Conservation (phyloP, 345 rosid genomes). For the Cardiospermum halicacabum region DNA sequence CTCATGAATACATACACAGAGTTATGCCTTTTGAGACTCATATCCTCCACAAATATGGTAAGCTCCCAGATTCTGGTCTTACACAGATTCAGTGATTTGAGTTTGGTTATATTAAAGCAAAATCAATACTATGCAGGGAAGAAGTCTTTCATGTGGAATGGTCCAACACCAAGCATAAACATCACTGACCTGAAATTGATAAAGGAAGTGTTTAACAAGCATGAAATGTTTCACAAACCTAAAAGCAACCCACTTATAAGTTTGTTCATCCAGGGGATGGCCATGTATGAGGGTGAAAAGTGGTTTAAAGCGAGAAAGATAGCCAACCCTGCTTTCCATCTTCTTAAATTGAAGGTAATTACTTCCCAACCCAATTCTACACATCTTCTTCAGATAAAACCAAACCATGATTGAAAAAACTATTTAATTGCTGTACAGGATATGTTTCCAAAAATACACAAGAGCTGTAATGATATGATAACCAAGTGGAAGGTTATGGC, state of each 20-base stretch:
- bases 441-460: conserved; percentile 10
- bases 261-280: conserved; percentile 32
- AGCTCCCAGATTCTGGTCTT: too few relatives aligned
- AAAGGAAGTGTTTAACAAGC: conserved; percentile 38
- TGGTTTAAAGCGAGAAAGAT: conserved; percentile 52
- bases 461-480: conserved; percentile 31
- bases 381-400: too few relatives aligned
- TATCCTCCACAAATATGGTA: too few relatives aligned
- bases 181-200: conserved; percentile 42
- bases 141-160: conserved; percentile 40
- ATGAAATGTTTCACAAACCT: conserved; percentile 31
- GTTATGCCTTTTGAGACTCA: too few relatives aligned
- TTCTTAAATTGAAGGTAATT: conserved; percentile 55
- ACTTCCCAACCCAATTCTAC: too few relatives aligned
- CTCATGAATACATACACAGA: too few relatives aligned
- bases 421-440: neutral
- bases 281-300: conserved; percentile 37
- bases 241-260: conserved; percentile 23
- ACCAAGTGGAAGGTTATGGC: conserved; percentile 22
- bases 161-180: conserved; percentile 39
- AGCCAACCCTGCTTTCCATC: conserved; percentile 52
- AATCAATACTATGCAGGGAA: conserved; percentile 46
- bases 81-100: too few relatives aligned
- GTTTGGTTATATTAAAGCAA: too few relatives aligned
- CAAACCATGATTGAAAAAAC: too few relatives aligned